phyloP scores from a whole-genome alignment of 2,329 filamentous ascomycete species.

The Coniochaeta sp. region DNA sequence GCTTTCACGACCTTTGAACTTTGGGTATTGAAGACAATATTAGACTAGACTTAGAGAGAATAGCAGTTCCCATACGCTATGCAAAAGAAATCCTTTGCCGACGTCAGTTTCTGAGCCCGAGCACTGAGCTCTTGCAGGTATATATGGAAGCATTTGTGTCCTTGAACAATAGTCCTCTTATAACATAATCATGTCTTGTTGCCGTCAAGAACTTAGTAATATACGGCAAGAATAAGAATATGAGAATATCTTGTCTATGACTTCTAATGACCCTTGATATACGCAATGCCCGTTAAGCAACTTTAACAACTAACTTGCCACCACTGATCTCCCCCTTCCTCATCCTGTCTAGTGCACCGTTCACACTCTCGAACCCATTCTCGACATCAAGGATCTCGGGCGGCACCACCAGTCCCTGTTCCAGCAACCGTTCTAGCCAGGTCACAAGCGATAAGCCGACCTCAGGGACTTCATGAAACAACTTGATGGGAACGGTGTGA shows the following conservation, averaged over 20 bases:
- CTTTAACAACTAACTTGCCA: slow-evolving; percentile 56
- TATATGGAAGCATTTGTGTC: too few species aligned
- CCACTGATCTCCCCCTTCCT: slow-evolving; percentile 59
- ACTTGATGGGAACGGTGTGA: slow-evolving; percentile 66
- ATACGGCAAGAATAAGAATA: not conserved
- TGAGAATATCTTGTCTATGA: not conserved
- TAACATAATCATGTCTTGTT: too few species aligned
- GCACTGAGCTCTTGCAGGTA: too few species aligned
- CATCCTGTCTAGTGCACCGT: slow-evolving; percentile 59
- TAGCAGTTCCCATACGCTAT: too few species aligned
- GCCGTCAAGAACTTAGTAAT: too few species aligned
- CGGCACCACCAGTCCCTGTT: slow-evolving; percentile 41
- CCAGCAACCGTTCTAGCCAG: slow-evolving; percentile 63
- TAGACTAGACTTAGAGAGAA: too few species aligned
- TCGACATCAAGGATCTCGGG: slow-evolving; percentile 61
- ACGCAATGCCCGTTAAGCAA: slow-evolving; percentile 5
- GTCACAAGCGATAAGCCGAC: slow-evolving; percentile 55
- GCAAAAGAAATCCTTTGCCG: too few species aligned
- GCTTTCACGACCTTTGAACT: too few species aligned
- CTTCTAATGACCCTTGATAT: not conserved
- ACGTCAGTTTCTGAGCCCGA: too few species aligned
- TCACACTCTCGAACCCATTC: slow-evolving; percentile 59
- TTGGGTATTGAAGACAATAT: too few species aligned
- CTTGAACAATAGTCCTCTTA: too few species aligned
- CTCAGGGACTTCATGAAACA: slow-evolving; percentile 61